Evolutionary conservation across 1,284 basidiomycete genomes (phyloP).

Genomic region (Tylopilus orsonianus): DNA sequence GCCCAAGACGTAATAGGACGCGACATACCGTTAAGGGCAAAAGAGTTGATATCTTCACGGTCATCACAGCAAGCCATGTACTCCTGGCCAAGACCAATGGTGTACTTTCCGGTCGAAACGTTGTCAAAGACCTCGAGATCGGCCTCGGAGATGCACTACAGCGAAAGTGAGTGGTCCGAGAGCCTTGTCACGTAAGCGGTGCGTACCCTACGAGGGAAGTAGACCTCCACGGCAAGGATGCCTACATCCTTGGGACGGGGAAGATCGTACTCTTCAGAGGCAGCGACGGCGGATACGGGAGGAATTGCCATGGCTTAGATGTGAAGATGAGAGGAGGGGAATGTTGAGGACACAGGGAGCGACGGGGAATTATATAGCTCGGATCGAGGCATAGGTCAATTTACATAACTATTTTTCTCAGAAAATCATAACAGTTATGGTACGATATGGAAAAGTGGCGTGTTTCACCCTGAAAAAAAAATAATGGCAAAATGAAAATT

Average conservation of each 20-base stretch:
- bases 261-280: slow-evolving; percentile 20
- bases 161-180: slow-evolving; percentile 6
- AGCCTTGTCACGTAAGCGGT: slow-evolving; percentile 30
- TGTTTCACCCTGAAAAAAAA: slow-evolving; percentile 25
- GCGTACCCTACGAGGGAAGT: slow-evolving; percentile 88
- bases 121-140: slow-evolving; percentile 96
- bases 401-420: slow-evolving; percentile 27
- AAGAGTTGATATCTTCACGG: slow-evolving; percentile 98
- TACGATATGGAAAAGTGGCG: slow-evolving; percentile 31
- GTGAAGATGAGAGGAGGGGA: slow-evolving; percentile 3
- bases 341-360: slow-evolving; percentile 4
- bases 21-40: slow-evolving; percentile 85
- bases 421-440: slow-evolving; percentile 22
- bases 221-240: slow-evolving; percentile 89
- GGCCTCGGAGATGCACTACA: slow-evolving; percentile 89
- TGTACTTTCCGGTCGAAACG: slow-evolving; percentile 97
- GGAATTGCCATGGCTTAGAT: slow-evolving; percentile 22
- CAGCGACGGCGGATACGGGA: slow-evolving; percentile 8
- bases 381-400: slow-evolving; percentile 2
- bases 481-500: neutral
- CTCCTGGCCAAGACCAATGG: slow-evolving; percentile 97
- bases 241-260: slow-evolving; percentile 88
- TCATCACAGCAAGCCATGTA: slow-evolving; percentile 98
- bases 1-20: neutral
- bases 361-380: slow-evolving; percentile 24